Evolutionary conservation across 2,329 filamentous ascomycete genomes (phyloP).

Genomic region (Trichophaea hybrida): DNA sequence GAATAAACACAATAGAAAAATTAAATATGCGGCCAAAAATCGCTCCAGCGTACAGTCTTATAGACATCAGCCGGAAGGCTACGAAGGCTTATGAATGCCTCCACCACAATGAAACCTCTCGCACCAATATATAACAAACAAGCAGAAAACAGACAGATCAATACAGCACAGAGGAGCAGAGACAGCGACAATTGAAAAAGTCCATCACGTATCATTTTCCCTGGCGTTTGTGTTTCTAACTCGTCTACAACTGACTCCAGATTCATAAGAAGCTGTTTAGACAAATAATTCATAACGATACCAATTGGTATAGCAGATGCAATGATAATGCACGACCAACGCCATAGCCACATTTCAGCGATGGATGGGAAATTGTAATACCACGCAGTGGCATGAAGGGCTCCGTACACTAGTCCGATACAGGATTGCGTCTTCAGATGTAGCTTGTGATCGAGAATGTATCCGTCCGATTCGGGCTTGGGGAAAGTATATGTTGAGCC

Average conservation of each 20-base stretch:
- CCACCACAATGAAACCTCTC: slow-evolving; percentile 1
- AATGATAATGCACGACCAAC: background rate
- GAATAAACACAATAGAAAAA: background rate
- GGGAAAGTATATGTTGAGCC: background rate
- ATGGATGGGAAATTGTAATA: background rate
- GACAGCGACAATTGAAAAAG: too few species aligned
- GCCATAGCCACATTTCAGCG: background rate
- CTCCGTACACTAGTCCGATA: background rate
- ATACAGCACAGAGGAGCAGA: background rate
- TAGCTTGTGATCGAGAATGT: background rate
- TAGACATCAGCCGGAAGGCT: slow-evolving; percentile 1
- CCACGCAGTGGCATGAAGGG: slow-evolving; percentile 5
- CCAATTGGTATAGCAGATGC: background rate
- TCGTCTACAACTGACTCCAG: too few species aligned
- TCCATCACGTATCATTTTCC: too few species aligned
- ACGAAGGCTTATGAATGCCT: slow-evolving; percentile 6
- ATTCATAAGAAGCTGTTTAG: too few species aligned
- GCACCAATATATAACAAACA: background rate
- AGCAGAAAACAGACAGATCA: background rate
- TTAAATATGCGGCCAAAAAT: slow-evolving; percentile 5
- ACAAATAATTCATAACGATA: background rate
- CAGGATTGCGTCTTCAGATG: background rate
- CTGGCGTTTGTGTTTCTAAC: too few species aligned
- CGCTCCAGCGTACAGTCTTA: slow-evolving; percentile 2
- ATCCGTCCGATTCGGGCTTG: background rate